A percentile compares a stretch with the other conserved stretches of the same genome.
These are phyloP conservation scores for Sedum album DNA, from an alignment of 164 flowering plant genomes.

Conservation along the genomic window DNA sequence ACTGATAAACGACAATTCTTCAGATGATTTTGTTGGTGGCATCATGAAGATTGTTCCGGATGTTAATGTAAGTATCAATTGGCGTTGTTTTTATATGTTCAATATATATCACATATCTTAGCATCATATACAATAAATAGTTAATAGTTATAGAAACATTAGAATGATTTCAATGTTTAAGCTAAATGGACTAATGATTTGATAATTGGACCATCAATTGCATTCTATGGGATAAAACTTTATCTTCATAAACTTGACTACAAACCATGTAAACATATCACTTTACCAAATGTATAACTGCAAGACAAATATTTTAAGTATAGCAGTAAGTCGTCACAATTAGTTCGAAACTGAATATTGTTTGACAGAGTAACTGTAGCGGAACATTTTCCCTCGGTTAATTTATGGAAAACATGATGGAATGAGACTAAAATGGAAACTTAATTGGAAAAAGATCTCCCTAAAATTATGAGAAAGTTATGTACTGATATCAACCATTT, in stretches of 20 bases:
- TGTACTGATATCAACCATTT: neutral
- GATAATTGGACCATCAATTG: neutral
- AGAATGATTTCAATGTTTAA: neutral
- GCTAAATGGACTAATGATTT: neutral
- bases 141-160: neutral
- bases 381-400: neutral
- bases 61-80: slow-evolving; percentile 46
- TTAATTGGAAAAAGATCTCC: neutral
- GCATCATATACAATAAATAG: neutral
- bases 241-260: neutral
- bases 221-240: neutral
- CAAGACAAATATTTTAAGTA: neutral
- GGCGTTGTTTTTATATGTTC: neutral
- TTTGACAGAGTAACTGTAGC: neutral
- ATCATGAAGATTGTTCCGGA: slow-evolving; percentile 68
- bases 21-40: slow-evolving; percentile 49
- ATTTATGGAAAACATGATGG: neutral
- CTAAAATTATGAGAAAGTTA: neutral
- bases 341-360: neutral
- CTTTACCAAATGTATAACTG: neutral
- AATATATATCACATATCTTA: neutral
- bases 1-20: slow-evolving; percentile 12
- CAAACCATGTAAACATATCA: neutral
- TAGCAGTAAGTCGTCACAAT: neutral
- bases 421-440: neutral